Base-by-base conservation (phyloP, 176 grass and related monocot species). In the Carex littledalei region DNA sequence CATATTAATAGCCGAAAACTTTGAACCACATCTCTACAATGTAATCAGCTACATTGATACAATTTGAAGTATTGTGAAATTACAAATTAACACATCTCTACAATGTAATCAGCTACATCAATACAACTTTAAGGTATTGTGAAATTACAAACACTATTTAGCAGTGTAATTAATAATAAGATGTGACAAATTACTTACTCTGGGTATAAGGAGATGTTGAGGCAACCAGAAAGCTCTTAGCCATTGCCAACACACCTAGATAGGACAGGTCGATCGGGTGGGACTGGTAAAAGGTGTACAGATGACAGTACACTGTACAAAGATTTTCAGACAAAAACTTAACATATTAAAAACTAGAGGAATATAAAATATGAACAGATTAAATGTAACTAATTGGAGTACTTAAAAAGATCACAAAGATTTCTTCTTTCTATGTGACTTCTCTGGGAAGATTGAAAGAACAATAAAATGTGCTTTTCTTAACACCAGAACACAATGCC, bases 191-290 rank as follows among this genome's bases (percentile, higher is more conserved):
- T 29, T 15, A 12, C 34, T 73, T 87, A 92, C 90, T 89, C 8
- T 90, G 89, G 9, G 91, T 93, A 89, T 93, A 98, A 31, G 95
- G 93, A 70, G 93, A 94, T 61, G 83, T 93, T 53, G 94, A 75
- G 0, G 91, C 93, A 31, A 98, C 93, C 0, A 89, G 88, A 84
- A 94, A 94, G 91, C 93, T 98, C 88, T 95, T 91, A 64, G 95
- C 89, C 11, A 92, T 54, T 14, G 95, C 95, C 82, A 98, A 93
- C 14, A 94, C 3, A 0, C 88, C 89, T 3, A 98, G 95, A 0
- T 93, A 91, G 52, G 93, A 86, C 39, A 89, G 85, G 75, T 98
- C 93, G 66, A 91, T 85, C 20, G 93, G 93, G 55, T 94, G 88
- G 1, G 37, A 83, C 88, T 92, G 85, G 76, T 98, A 90, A 86